Conservation (phyloP, 306 rosid genomes). For the Luffa acutangula region DNA sequence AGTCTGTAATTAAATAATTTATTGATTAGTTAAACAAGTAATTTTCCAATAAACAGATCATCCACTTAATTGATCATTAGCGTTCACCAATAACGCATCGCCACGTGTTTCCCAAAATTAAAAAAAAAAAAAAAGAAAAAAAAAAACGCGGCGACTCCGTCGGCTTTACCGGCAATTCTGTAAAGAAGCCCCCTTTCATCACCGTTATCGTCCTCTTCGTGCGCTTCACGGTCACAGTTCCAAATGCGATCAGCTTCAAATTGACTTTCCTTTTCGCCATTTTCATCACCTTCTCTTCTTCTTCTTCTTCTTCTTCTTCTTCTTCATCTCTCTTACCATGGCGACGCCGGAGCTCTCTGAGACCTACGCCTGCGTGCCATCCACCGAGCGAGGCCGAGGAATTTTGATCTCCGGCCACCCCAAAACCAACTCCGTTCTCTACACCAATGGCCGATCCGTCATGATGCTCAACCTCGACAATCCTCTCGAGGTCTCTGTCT, state of each 20-base stretch:
- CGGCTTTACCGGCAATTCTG: slow-evolving; percentile 1
- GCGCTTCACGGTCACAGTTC: slow-evolving; percentile 1
- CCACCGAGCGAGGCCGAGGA: slow-evolving; percentile 90
- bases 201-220: background rate
- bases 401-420: slow-evolving; percentile 81
- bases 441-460: slow-evolving; percentile 82
- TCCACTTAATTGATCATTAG: background rate
- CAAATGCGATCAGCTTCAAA: background rate
- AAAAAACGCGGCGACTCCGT: background rate
- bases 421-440: slow-evolving; percentile 52
- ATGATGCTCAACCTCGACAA: slow-evolving; percentile 60
- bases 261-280: background rate
- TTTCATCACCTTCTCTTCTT: background rate
- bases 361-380: slow-evolving; percentile 71
- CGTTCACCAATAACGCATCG: background rate
- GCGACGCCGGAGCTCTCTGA: slow-evolving; percentile 50
- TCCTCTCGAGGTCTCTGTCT: slow-evolving; percentile 73
- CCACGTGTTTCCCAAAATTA: background rate
- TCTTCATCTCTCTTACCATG: background rate
- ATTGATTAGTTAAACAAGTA: background rate
- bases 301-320: background rate
- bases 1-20: no score
- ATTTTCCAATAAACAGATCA: background rate
- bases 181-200: background rate
- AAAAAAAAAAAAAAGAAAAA: background rate